A percentile compares a stretch with the other conserved stretches of the same genome.
These are phyloP conservation scores for Fusarium transvaalense DNA, from an alignment of 2,329 filamentous ascomycete genomes.

Conservation along the genomic window DNA sequence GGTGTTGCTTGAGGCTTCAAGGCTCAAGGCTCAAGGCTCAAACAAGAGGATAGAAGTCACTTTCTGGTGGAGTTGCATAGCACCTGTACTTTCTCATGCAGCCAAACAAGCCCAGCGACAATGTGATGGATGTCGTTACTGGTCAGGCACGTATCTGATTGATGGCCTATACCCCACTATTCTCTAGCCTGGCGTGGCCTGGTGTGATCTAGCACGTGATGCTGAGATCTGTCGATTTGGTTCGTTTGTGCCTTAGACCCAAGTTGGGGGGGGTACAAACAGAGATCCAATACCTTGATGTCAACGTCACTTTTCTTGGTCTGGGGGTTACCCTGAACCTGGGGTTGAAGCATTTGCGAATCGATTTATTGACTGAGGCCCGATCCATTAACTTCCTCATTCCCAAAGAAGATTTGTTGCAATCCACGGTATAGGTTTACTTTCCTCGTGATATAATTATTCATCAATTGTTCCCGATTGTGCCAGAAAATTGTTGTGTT, in stretches of 20 bases:
- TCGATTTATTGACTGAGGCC: not conserved
- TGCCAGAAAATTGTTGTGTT: not conserved
- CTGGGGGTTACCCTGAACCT: conserved; percentile 40
- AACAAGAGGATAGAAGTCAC: conserved; percentile 51
- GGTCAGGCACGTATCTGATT: conserved; percentile 34
- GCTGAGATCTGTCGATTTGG: conserved; percentile 33
- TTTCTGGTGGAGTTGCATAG: conserved; percentile 51
- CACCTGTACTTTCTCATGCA: conserved; percentile 53
- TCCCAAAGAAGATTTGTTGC: no score
- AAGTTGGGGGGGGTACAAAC: conserved; percentile 42
- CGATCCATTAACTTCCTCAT: not conserved
- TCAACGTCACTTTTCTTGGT: conserved; percentile 38
- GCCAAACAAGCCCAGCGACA: conserved; percentile 39
- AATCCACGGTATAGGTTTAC: no score
- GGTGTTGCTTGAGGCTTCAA: conserved; percentile 44
- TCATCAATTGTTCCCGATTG: not conserved
- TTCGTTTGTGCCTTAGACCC: conserved; percentile 43
- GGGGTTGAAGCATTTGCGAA: conserved; percentile 13
- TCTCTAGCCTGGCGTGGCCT: conserved; percentile 23
- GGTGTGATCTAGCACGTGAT: conserved; percentile 46
- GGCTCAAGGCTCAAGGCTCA: conserved; percentile 39
- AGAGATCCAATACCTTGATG: conserved; percentile 42
- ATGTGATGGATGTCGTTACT: conserved; percentile 22
- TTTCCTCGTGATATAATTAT: no score
- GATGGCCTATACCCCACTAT: conserved; percentile 36